A percentile compares a stretch with the other conserved stretches of the same genome.
Evolutionary conservation across 2,329 filamentous ascomycete genomes (phyloP).

Genomic region (Aspergillus phoenicis): DNA sequence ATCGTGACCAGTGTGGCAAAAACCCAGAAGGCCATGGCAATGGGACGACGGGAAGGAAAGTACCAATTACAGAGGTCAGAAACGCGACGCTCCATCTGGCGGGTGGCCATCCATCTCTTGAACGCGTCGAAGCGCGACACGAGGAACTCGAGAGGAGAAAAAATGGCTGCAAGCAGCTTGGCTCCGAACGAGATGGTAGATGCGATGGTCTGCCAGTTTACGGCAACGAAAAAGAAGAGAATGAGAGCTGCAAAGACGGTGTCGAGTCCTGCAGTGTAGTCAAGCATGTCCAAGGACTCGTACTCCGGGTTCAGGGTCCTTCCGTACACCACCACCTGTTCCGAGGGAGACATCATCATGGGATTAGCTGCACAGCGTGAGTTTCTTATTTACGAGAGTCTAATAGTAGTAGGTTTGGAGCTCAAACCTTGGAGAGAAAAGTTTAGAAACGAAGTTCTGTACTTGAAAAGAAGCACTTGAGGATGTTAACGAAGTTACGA

Average conservation of each 20-base stretch:
- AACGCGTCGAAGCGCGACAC: not conserved
- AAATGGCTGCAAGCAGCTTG: not conserved
- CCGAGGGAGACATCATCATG: constrained; percentile 19
- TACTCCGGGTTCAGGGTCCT: constrained; percentile 9
- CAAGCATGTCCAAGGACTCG: constrained; percentile 8
- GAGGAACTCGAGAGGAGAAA: not conserved
- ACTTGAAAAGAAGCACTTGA: not conserved
- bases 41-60: constrained; percentile 14
- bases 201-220: constrained; percentile 9
- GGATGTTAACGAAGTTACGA: not conserved
- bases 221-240: not conserved
- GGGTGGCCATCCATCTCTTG: not conserved
- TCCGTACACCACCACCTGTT: constrained; percentile 23
- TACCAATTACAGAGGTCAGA: constrained; percentile 9
- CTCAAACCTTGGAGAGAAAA: too few relatives aligned
- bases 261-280: constrained; percentile 16
- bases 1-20: not conserved
- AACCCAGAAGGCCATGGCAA: constrained; percentile 5
- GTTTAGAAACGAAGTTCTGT: too few relatives aligned
- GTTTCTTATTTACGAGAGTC: too few relatives aligned
- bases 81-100: not conserved
- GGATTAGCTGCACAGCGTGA: not conserved
- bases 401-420: too few relatives aligned
- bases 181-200: not conserved
- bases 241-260: constrained; percentile 13